These are phyloP conservation scores for Hypoxylon rickii DNA, from an alignment of 495 filamentous ascomycete genomes.

Conservation along the genomic window DNA sequence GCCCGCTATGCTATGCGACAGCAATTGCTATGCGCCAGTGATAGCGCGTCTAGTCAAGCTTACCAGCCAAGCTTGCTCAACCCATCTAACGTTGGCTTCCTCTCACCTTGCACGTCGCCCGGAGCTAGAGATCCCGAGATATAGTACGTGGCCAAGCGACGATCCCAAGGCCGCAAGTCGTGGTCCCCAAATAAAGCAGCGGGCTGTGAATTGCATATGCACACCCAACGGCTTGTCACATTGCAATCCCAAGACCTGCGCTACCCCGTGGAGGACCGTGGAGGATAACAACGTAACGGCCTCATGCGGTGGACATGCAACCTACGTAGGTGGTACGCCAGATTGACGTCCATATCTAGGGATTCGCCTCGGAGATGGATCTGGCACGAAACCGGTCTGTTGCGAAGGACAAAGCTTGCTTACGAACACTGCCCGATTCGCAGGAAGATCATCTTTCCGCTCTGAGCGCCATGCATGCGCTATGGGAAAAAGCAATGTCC, in stretches of 20 bases:
- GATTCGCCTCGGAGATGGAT: background rate
- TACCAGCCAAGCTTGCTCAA: background rate
- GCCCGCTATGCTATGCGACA: no score
- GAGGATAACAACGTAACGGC: background rate
- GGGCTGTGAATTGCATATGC: background rate
- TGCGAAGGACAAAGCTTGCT: background rate
- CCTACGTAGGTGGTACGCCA: conserved; percentile 1
- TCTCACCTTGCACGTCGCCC: background rate
- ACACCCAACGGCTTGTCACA: background rate
- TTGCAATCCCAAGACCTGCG: background rate
- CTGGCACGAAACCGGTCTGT: background rate
- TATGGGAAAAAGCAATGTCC: no score
- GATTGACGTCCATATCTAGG: background rate
- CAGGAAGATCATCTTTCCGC: conserved; percentile 3
- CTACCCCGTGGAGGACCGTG: no score
- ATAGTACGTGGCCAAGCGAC: no score
- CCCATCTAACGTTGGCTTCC: conserved; percentile 4
- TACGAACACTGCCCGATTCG: background rate
- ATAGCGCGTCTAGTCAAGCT: no score
- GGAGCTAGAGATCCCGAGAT: conserved; percentile 1
- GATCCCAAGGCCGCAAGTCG: no score
- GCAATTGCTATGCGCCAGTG: no score
- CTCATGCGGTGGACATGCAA: background rate
- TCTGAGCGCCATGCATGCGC: conserved; percentile 12
- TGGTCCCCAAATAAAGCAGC: no score